Percentiles rank a stretch among this genome's conserved stretches.
Evolutionary conservation across 345 rosid species (phyloP).

Genomic region (Schrenkiella parvula): DNA sequence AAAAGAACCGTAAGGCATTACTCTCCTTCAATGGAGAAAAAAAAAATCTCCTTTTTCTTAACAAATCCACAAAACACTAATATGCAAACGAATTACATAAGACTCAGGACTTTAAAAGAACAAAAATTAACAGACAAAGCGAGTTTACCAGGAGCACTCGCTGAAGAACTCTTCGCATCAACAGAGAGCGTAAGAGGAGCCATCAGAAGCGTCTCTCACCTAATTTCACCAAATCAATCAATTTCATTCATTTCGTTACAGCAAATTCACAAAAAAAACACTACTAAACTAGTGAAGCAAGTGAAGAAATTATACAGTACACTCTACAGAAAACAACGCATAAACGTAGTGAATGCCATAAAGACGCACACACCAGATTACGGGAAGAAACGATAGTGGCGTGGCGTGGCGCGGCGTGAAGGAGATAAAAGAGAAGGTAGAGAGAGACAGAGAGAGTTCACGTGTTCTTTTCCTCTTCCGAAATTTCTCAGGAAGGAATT

Average conservation of each 20-base stretch:
- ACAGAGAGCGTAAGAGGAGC: conserved; percentile 37
- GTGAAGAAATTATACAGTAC: conserved; percentile 1
- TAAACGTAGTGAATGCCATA: not conserved
- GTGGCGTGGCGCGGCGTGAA: not conserved
- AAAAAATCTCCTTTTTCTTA: not conserved
- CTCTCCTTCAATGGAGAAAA: not conserved
- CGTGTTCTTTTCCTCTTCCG: conserved; percentile 19
- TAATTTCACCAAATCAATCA: conserved; percentile 21
- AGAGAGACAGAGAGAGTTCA: not conserved
- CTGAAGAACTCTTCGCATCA: conserved; percentile 33
- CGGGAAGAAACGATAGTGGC: not conserved
- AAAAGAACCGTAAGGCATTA: not conserved
- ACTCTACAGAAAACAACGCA: not conserved
- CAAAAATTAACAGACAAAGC: not conserved
- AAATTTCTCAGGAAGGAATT: not conserved
- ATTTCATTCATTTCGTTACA: not conserved
- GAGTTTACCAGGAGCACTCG: conserved; percentile 17
- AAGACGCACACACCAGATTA: conserved; percentile 6
- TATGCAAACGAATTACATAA: not conserved
- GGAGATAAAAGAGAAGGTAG: not conserved
- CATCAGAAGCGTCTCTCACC: conserved; percentile 23
- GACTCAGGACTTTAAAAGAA: not conserved
- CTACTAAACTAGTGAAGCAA: not conserved
- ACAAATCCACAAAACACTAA: not conserved
- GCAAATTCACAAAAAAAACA: not conserved